phyloP scores from a whole-genome alignment of 2,329 filamentous ascomycete genomes.

The Pleurostoma richardsiae region DNA sequence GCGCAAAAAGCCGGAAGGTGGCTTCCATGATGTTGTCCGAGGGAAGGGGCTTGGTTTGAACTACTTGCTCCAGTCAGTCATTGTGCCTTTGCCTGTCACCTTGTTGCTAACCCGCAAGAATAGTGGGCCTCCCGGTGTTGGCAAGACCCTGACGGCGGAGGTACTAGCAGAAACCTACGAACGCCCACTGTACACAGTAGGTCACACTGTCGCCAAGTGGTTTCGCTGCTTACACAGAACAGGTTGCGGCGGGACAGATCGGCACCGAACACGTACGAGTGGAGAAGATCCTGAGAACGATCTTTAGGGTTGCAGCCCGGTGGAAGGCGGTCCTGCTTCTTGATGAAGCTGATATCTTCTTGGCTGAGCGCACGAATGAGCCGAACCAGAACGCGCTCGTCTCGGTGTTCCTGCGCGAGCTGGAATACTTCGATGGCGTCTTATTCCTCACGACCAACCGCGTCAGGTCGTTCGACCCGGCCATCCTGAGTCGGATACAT shows the following conservation, averaged over 20 bases:
- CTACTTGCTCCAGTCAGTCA: not conserved
- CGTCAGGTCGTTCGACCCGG: not conserved
- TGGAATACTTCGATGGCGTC: not conserved
- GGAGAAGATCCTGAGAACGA: constrained; percentile 1
- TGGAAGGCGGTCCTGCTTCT: constrained; percentile 12
- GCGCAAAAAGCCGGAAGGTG: not conserved
- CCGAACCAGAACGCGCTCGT: not conserved
- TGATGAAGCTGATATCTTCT: constrained; percentile 12
- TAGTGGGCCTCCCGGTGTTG: not conserved
- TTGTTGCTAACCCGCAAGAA: not conserved
- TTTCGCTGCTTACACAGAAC: not conserved
- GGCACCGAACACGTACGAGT: not conserved
- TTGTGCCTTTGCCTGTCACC: not conserved
- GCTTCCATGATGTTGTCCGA: constrained; percentile 1
- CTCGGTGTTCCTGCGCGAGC: not conserved
- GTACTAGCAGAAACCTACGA: not conserved
- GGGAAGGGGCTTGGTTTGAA: constrained; percentile 1
- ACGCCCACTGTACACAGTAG: not conserved
- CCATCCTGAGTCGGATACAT: not conserved
- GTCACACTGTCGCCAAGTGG: not conserved
- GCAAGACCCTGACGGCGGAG: not conserved
- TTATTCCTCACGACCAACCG: not conserved
- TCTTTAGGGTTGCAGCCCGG: constrained; percentile 1
- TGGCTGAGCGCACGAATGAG: constrained; percentile 1
- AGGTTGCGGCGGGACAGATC: not conserved